Conservation (phyloP, 2,329 filamentous ascomycete genomes). For the Pseudocercospora crystallina region DNA sequence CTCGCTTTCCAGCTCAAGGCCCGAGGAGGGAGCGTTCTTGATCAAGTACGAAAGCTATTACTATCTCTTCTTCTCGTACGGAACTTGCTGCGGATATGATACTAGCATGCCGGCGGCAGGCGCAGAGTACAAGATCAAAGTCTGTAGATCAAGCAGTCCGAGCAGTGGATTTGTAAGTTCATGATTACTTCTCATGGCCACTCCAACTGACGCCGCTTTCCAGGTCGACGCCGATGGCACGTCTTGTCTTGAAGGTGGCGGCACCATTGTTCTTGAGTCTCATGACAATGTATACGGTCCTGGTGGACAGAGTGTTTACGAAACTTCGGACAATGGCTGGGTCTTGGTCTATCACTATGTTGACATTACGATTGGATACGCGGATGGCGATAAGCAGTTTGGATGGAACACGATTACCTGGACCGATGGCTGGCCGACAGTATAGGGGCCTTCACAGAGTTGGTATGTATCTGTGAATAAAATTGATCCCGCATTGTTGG, state of each 20-base stretch:
- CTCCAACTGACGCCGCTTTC: background rate
- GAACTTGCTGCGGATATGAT: conserved; percentile 63
- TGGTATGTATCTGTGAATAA: too few species aligned
- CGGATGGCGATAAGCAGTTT: conserved; percentile 47
- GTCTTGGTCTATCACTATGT: conserved; percentile 65
- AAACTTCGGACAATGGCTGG: conserved; percentile 51
- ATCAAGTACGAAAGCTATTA: conserved; percentile 58
- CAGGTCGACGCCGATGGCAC: conserved; percentile 53
- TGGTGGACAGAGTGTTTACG: conserved; percentile 62
- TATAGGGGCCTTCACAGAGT: too few species aligned
- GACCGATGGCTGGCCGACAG: conserved; percentile 50
- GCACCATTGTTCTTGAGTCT: conserved; percentile 60
- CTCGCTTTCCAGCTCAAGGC: conserved; percentile 46
- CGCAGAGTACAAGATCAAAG: conserved; percentile 65
- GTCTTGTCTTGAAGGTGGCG: conserved; percentile 57
- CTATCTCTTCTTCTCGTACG: conserved; percentile 64
- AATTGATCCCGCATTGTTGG: too few species aligned
- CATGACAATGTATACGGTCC: conserved; percentile 64
- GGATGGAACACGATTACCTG: conserved; percentile 54
- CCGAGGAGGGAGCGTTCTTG: conserved; percentile 59
- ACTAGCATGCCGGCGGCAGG: conserved; percentile 52
- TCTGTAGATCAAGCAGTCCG: conserved; percentile 58
- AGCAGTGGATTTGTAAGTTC: conserved; percentile 52
- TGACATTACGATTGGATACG: conserved; percentile 47
- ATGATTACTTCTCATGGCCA: background rate